Evolutionary conservation across 2,329 filamentous ascomycete genomes (phyloP).

Genomic region (Cladosporium halotolerans): DNA sequence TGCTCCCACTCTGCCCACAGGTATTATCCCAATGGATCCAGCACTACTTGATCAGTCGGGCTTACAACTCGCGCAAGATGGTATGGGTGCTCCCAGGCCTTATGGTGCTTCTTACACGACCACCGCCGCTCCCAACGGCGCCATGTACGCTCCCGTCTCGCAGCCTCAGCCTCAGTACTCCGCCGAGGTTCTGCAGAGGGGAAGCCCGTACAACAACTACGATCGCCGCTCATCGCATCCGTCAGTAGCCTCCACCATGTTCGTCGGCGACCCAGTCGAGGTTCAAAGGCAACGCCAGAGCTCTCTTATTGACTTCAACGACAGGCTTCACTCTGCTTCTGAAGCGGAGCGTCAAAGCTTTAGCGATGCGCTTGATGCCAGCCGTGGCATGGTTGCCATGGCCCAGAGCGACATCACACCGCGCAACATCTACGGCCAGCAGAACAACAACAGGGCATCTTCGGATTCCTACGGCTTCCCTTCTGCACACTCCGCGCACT

Average conservation of each 20-base stretch:
- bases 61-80: conserved; percentile 67
- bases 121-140: conserved; percentile 63
- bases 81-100: conserved; percentile 62
- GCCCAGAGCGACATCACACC: conserved; percentile 80
- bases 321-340: conserved; percentile 50
- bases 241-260: conserved; percentile 60
- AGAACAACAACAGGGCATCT: conserved; percentile 59
- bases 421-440: conserved; percentile 75
- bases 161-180: conserved; percentile 67
- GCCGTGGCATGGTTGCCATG: conserved; percentile 90
- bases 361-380: conserved; percentile 84
- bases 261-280: conserved; percentile 43
- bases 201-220: conserved; percentile 50
- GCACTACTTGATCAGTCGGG: conserved; percentile 55
- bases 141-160: conserved; percentile 60
- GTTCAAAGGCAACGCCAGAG: conserved; percentile 48
- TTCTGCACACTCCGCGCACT: conserved; percentile 73
- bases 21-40: conserved; percentile 58
- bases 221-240: conserved; percentile 73
- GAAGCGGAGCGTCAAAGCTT: conserved; percentile 63
- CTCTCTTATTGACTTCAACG: conserved; percentile 58
- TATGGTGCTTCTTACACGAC: conserved; percentile 65
- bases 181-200: conserved; percentile 58
- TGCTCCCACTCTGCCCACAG: conserved; percentile 63
- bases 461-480: conserved; percentile 89